These are phyloP conservation scores for Amborella trichopoda DNA, from an alignment of 164 flowering plant species.

Conservation along the genomic window DNA sequence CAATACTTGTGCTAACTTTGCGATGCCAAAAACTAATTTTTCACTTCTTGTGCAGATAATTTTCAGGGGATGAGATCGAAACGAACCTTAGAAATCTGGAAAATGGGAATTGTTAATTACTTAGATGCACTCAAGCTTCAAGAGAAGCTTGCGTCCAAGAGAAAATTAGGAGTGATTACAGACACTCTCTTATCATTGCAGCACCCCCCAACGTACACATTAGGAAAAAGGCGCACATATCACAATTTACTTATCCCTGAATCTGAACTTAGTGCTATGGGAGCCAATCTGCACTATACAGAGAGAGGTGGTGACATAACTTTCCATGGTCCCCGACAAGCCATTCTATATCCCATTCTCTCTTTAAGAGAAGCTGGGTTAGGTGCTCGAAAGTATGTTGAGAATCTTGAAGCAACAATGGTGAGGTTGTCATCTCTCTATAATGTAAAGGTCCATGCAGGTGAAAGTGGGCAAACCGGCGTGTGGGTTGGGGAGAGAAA, in stretches of 20 bases:
- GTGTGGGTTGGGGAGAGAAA: slow-evolving; percentile 88
- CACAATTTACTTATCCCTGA: slow-evolving; percentile 68
- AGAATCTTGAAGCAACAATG: slow-evolving; percentile 72
- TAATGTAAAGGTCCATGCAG: slow-evolving; percentile 56
- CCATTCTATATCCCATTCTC: slow-evolving; percentile 74
- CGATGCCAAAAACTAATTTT: no score
- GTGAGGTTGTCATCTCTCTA: slow-evolving; percentile 62
- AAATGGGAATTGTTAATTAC: slow-evolving; percentile 66
- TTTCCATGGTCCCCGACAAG: slow-evolving; percentile 89
- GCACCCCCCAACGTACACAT: slow-evolving; percentile 91
- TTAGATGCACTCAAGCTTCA: slow-evolving; percentile 68
- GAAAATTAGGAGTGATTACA: slow-evolving; percentile 46
- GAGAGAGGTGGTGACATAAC: slow-evolving; percentile 94
- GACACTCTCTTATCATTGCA: slow-evolving; percentile 72
- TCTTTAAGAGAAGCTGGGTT: slow-evolving; percentile 61
- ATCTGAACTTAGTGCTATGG: slow-evolving; percentile 46
- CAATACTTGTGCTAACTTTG: no score
- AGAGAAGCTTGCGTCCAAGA: slow-evolving; percentile 51
- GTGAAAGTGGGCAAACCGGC: slow-evolving; percentile 55
- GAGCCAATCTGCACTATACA: slow-evolving; percentile 88
- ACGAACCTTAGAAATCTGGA: slow-evolving; percentile 68
- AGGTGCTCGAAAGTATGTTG: slow-evolving; percentile 82
- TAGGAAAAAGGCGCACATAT: slow-evolving; percentile 72
- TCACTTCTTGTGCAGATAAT: no score
- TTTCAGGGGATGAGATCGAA: slow-evolving; percentile 47